Percentiles rank a stretch among this genome's conserved stretches.
phyloP scores from a whole-genome alignment of 1,139 yeast genomes.

The Candida mesenterica region DNA sequence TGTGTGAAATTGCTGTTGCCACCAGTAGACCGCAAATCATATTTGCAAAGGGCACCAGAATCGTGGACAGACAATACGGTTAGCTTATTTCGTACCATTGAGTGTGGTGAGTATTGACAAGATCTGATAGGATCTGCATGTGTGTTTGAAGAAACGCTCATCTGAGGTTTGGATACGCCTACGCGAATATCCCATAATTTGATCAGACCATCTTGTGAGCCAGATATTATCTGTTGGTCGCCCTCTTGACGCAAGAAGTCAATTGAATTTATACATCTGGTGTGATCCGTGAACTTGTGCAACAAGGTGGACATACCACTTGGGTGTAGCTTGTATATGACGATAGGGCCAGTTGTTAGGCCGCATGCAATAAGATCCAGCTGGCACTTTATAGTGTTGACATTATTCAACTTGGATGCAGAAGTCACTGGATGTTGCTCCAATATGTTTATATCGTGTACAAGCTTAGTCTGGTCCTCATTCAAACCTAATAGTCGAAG shows the following conservation, averaged over 20 bases:
- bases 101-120: conserved; percentile 58
- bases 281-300: conserved; percentile 63
- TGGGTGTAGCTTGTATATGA: conserved; percentile 32
- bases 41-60: conserved; percentile 80
- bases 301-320: conserved; percentile 41
- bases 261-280: conserved; percentile 76
- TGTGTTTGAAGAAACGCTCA: conserved; percentile 42
- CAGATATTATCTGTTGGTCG: conserved; percentile 66
- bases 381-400: conserved; percentile 40
- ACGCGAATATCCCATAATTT: conserved; percentile 85
- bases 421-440: conserved; percentile 38
- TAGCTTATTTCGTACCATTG: conserved; percentile 30
- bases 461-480: conserved; percentile 35
- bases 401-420: conserved; percentile 38
- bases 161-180: conserved; percentile 42
- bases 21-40: conserved; percentile 62
- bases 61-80: conserved; percentile 71
- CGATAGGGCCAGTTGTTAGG: conserved; percentile 37
- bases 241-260: conserved; percentile 56
- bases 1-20: conserved; percentile 20
- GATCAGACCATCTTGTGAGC: conserved; percentile 88
- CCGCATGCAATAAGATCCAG: conserved; percentile 43
- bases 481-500: conserved; percentile 49
- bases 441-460: conserved; percentile 46
- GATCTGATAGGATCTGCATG: conserved; percentile 67